phyloP scores from a whole-genome alignment of 2,329 filamentous ascomycete species.

The Microsporum ferrugineum region DNA sequence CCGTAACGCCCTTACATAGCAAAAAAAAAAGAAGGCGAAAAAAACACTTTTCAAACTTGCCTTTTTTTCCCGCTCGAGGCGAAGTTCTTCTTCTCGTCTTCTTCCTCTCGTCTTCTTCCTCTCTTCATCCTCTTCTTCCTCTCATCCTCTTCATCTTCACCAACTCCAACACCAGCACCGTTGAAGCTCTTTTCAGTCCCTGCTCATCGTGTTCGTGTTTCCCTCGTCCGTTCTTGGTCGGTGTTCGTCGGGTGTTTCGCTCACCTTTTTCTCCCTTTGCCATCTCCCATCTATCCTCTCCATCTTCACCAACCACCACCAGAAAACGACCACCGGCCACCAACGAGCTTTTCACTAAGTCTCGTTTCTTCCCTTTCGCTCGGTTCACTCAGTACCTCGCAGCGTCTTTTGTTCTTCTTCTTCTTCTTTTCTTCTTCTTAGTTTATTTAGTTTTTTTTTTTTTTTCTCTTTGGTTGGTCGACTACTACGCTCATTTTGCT shows the following conservation, averaged over 20 bases:
- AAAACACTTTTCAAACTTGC: no score
- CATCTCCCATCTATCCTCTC: conserved; percentile 10
- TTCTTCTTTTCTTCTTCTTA: not conserved
- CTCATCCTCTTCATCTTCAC: not conserved
- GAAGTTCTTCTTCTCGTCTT: not conserved
- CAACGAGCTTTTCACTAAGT: conserved; percentile 6
- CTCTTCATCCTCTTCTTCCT: not conserved
- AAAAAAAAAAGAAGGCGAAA: no score
- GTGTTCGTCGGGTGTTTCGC: not conserved
- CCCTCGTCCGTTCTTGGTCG: not conserved
- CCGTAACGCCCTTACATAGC: no score
- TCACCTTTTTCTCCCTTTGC: not conserved
- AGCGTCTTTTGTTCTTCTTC: not conserved
- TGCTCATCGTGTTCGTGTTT: not conserved
- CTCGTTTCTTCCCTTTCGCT: conserved; percentile 1
- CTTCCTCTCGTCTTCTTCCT: not conserved
- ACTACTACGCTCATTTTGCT: not conserved
- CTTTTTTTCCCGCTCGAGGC: not conserved
- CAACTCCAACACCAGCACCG: not conserved
- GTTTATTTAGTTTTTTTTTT: not conserved
- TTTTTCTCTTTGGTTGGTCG: not conserved
- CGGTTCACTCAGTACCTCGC: not conserved
- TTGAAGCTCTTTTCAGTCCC: not conserved
- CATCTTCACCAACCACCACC: conserved; percentile 6
- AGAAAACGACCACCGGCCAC: not conserved